Evolutionary conservation across 1,284 basidiomycete genomes (phyloP).

Genomic region (Pterulicium gracile): DNA sequence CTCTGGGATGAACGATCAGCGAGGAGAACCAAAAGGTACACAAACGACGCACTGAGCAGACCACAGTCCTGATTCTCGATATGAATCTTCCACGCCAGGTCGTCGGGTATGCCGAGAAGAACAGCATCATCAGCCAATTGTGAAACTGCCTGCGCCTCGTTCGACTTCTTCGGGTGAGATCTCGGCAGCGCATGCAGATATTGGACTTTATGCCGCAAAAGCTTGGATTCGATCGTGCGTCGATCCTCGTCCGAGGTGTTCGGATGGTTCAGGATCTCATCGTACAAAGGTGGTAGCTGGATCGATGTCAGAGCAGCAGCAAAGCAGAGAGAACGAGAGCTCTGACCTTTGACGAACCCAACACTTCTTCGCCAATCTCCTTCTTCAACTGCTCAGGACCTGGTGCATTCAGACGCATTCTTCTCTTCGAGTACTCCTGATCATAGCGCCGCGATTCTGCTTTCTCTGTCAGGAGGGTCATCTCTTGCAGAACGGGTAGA

Average conservation of each 20-base stretch:
- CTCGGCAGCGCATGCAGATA: constrained; percentile 44
- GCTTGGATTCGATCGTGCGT: constrained; percentile 57
- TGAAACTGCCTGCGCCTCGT: constrained; percentile 50
- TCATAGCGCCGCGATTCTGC: constrained; percentile 46
- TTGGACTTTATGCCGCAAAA: constrained; percentile 51
- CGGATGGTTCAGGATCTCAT: constrained; percentile 69
- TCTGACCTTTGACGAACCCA: constrained; percentile 45
- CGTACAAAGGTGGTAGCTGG: constrained; percentile 61
- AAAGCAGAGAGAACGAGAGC: constrained; percentile 4
- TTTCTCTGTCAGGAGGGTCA: constrained; percentile 45
- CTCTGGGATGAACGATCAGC: constrained; percentile 18
- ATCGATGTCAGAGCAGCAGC: constrained; percentile 7
- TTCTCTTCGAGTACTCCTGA: constrained; percentile 65
- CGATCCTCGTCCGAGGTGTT: constrained; percentile 65
- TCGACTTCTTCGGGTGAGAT: constrained; percentile 34
- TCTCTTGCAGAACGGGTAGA: constrained; percentile 58
- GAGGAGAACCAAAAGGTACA: constrained; percentile 4
- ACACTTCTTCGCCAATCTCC: constrained; percentile 57
- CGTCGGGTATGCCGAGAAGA: constrained; percentile 63
- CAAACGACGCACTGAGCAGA: constrained; percentile 44
- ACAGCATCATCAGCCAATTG: constrained; percentile 65
- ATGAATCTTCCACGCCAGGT: constrained; percentile 69
- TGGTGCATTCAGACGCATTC: constrained; percentile 63
- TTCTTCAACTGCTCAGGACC: constrained; percentile 58
- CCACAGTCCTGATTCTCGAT: constrained; percentile 71